Base-by-base conservation (phyloP, 768 basidiomycete species). In the Russula brevipes region DNA sequence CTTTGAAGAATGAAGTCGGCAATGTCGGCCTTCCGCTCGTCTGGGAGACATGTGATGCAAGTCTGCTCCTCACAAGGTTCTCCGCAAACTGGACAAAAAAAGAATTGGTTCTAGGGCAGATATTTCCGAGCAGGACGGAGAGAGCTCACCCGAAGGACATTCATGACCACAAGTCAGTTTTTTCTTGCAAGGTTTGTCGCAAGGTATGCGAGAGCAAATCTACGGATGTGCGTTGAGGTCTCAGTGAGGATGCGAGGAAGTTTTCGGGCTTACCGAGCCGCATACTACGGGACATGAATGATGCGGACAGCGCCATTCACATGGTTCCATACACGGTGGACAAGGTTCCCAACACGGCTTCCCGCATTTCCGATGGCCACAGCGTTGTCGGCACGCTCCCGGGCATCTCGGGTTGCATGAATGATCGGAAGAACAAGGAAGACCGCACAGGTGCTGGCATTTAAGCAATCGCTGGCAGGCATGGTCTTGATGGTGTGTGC, bases 151-250 rank as follows among this genome's bases (percentile, higher is more conserved):
- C 2, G 76, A 78, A 16, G 76, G 75, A 56, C 78, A 79, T 2
- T 55, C 71, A 57, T 77, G 75, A 3, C 76, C 76, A 59, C 78
- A 79, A 2, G 30, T 0, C 1, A 79, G 69, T n/a, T 14, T 19
- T n/a, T 69, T 57, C 8, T 10, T 39, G 59, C 78, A 79, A 0
- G 69, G 68, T 36, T 66, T 51, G 54, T 78, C 74, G 60, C 76
- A 77, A 2, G 78, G 78, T 1, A 77, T 69, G 2, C 76, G 69
- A 7, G 73, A 69, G 60, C 78, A 79, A 33, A 75, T 72, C 76
- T 77, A 49, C 12, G 24, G 24, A 24, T 24, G 24, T 24, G 24
- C 24, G 24, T 24, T 65, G 36, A 64, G 47, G 31, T 14, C 12
- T n/a, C 31, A 36, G 3, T 10, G 11, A 3, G 49, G 6, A 11